Base-by-base conservation (phyloP, 83 land plant genomes). In the Picea engelmannii region DNA sequence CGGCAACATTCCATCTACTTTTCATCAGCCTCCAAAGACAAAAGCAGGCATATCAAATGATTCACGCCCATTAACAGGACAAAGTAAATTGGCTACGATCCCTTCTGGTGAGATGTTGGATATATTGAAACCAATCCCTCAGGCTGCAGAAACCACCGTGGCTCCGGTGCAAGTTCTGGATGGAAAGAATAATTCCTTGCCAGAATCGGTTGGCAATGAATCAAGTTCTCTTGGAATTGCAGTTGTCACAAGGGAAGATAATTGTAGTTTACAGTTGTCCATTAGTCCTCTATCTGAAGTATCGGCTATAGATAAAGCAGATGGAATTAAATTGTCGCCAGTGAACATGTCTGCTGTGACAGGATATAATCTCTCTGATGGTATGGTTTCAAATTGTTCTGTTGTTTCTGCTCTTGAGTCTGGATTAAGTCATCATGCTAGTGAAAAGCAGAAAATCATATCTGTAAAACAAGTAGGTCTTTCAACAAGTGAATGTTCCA, bases 1-100 rank as follows among this genome's bases (percentile, higher is more conserved):
- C 70, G 85, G 79, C 58, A 66, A 90, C 42, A 63, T 67, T 66
- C 25, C 82, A 25, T 8, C 69, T 20, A 84, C 31, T 66, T 88
- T 61, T 81, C 82, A 80, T 58, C 25, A 80, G 38, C 68, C 84
- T 21, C 63, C 24, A 61, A 24, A 23, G 31, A 55, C 78, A 52
- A 2, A 5, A 15, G 13, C 40, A 16, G 62, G 16, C 20, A 55
- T 31, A 18, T 61, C 78, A 49, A 49, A 21, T 24, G 25, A 23
- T 52, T 27, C 6, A 55, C 62, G 38, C 3, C 78, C 78, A 25
- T 76, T 24, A 76, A 5, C 38, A 52, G 62, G n/a, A 58, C 27
- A 58, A 76, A 55, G 27, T 76, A 24, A 4, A 6, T n/a, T 35
- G 58, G 38, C 62, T 25, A 21, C 25, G 47, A 24, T 13, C 78